Evolutionary conservation across 305 asterid genomes (phyloP), one percentile per base, ranked within the genome.

Genomic region (Ilex paraguariensis): DNA sequence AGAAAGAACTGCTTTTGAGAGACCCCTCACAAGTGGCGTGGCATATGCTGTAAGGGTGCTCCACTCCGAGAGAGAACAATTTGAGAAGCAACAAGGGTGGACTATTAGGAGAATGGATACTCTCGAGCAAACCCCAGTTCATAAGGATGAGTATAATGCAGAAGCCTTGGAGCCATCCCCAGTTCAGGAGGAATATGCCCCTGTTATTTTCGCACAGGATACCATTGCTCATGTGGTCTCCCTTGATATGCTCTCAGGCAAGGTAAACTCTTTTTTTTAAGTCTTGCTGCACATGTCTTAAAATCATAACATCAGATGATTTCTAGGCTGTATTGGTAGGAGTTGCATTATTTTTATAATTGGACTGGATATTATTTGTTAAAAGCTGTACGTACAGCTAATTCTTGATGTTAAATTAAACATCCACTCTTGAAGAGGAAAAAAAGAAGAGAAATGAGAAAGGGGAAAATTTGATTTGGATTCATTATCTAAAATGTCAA

Each of bases 21-120:
- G 99, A 63, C 99, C 99, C 32, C 90, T 94, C 40, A 94, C 99
- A 1, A 90, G 98, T 73, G 99, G 99, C 17, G 99, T 94, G 69
- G 99, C 99, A 49, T 94, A 90, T 63, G 98, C 99, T 11, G 99
- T 88, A 49, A 79, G 95, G 73, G 98, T 94, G 70, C 98, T 85
- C 55, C 90, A 86, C 49, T 69, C 82, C 45, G 97, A 90, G 63
- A 79, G 99, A 59, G 86, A 87, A 73, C 79, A 81, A 49, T 93
- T 93, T 64, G 99, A 93, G 86, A 76, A 67, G 56, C 79, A 82
- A 54, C 99, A 88, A 61, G 93, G 95, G 54, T 93, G 99, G 99
- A 81, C 81, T 39, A 90, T 93, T 60, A 93, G 86, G 87, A 87
- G 83, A 81, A 93, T 93, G 96, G 97, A 84, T 70, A 76, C 84